Evolutionary conservation across 2,329 filamentous ascomycete species (phyloP).

Genomic region (Metarhizium album): DNA sequence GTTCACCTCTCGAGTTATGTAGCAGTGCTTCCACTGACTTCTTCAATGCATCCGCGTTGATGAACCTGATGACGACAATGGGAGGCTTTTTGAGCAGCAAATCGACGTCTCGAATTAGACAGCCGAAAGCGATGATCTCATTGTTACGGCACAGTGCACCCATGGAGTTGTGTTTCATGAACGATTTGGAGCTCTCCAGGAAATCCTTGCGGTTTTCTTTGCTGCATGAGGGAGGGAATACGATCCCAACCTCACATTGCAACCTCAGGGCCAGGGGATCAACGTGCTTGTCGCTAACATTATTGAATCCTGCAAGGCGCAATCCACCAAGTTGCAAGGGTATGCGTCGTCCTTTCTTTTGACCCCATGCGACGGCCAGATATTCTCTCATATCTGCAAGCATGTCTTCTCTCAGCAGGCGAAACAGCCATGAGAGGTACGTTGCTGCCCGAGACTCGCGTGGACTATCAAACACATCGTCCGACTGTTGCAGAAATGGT

Average conservation of each 20-base stretch:
- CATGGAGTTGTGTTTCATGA: constrained; percentile 50
- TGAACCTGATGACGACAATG: constrained; percentile 39
- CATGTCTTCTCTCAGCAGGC: constrained; percentile 61
- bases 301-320: constrained; percentile 3
- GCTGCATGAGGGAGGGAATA: constrained; percentile 13
- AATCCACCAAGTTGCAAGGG: constrained; percentile 27
- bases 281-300: not conserved
- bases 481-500: constrained; percentile 44
- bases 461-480: constrained; percentile 33
- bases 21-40: constrained; percentile 36
- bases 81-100: constrained; percentile 33
- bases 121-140: constrained; percentile 49
- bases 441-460: constrained; percentile 26
- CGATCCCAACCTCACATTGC: constrained; percentile 33
- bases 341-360: constrained; percentile 32
- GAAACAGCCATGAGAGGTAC: constrained; percentile 62
- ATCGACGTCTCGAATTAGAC: constrained; percentile 39
- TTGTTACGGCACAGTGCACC: constrained; percentile 45
- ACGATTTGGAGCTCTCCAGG: constrained; percentile 33
- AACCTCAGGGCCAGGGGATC: constrained; percentile 26
- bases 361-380: constrained; percentile 36
- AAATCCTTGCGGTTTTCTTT: constrained; percentile 28
- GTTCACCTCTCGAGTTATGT: constrained; percentile 2
- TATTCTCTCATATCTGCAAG: constrained; percentile 54
- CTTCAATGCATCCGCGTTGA: constrained; percentile 31